Base-by-base conservation (phyloP, 148 eudicot species). In the Oxyria digyna region DNA sequence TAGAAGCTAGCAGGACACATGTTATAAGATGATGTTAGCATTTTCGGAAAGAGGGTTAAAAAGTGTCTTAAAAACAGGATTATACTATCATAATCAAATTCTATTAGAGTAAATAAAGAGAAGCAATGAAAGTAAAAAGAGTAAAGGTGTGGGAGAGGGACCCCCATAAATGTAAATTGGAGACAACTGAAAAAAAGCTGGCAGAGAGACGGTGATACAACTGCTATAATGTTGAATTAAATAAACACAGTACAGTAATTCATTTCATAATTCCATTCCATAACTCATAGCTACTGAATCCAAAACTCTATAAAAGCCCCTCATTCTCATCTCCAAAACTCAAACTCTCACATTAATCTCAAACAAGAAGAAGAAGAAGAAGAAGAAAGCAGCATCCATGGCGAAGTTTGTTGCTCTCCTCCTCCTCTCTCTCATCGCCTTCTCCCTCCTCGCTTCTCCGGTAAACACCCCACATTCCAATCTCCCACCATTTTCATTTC, bases 381-480 rank as follows among this genome's bases (percentile, higher is more conserved):
- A 13, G 17, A 12, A 43, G 26, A 27, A 14, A 43, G 48, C 2
- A 43, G 55, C 59, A 14, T 12, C 14, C 48, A 76, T 76, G 79
- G 75, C 69, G 2, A 76, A 76, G 72, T 7, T 42, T 45, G 6
- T 59, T 6, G 46, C 72, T 62, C 72, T 76, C 18, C 69, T 76
- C 42, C 75, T 76, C 27, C 49, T 76, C 64, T 62, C 43, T 40
- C 72, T 76, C 69, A 45, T 79, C 41, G 76, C 72, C 69, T 24
- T 79, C 50, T 74, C 82, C 59, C 69, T 75, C 74, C 68, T 72
- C 24, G 76, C 79, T 17, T 43, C 75, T 42, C 23, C 62, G 82
- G 82, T 50, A 23, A n/a, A n/a, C n/a, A n/a, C n/a, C n/a, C n/a
- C n/a, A n/a, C n/a, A n/a, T n/a, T n/a, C n/a, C 26, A n/a, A 48